Conservation (phyloP, 129 eudicot species). For the Kitagawia praeruptora region DNA sequence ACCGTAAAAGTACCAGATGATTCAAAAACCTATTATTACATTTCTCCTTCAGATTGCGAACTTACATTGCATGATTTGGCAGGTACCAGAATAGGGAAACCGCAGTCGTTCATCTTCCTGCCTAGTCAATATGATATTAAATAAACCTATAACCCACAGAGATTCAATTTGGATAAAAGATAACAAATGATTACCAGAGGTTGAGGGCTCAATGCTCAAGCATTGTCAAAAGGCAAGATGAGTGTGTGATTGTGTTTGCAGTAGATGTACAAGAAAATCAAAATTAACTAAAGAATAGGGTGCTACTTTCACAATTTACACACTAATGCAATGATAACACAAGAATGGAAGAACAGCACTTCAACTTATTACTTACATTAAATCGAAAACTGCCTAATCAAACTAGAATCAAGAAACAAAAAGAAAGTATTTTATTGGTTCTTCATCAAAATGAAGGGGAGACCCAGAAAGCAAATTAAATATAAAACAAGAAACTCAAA, state of each 20-base stretch:
- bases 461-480: slow-evolving; percentile 4
- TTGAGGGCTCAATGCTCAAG: too few relatives aligned
- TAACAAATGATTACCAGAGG: too few relatives aligned
- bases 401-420: slow-evolving; percentile 4
- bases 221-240: background rate
- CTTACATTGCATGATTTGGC: slow-evolving; percentile 19
- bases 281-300: background rate
- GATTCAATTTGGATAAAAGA: background rate
- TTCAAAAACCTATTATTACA: background rate
- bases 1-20: background rate
- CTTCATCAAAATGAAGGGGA: background rate
- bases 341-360: background rate
- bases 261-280: background rate
- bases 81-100: background rate
- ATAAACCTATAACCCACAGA: slow-evolving; percentile 4
- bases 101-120: slow-evolving; percentile 8
- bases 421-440: background rate
- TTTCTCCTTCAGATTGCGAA: background rate
- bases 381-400: background rate
- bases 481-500: background rate
- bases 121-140: slow-evolving; percentile 24
- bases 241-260: background rate
- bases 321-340: background rate
- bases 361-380: background rate
- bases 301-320: background rate